These are phyloP conservation scores for Calonectria montana DNA, from an alignment of 2,329 filamentous ascomycete species.

Conservation along the genomic window DNA sequence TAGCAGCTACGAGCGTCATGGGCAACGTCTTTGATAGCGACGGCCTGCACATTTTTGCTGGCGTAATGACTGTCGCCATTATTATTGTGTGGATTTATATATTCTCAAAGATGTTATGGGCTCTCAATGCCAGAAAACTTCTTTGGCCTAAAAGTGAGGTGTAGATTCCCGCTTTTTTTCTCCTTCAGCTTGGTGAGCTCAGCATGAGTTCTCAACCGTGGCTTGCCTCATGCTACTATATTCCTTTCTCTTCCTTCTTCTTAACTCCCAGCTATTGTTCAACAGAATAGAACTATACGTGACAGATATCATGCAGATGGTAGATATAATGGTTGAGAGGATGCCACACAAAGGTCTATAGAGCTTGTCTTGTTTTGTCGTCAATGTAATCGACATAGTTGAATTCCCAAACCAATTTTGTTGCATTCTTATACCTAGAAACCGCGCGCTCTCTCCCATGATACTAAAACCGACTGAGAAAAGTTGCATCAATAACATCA, in stretches of 20 bases:
- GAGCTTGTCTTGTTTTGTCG: too few relatives aligned
- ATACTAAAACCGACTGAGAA: background rate
- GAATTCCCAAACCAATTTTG: background rate
- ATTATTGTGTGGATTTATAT: slow-evolving; percentile 77
- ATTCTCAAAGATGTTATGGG: slow-evolving; percentile 75
- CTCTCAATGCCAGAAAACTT: slow-evolving; percentile 74
- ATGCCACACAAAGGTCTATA: background rate
- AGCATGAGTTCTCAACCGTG: background rate
- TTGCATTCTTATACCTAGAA: background rate
- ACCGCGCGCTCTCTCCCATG: background rate
- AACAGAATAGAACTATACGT: background rate
- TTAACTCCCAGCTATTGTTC: background rate
- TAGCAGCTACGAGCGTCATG: slow-evolving; percentile 80
- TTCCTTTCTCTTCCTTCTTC: background rate
- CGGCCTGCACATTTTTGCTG: slow-evolving; percentile 74
- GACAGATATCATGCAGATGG: background rate
- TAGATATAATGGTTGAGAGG: background rate
- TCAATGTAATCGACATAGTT: background rate
- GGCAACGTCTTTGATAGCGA: slow-evolving; percentile 69
- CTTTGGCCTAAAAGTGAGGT: slow-evolving; percentile 76
- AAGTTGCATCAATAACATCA: background rate
- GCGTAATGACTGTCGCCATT: slow-evolving; percentile 73
- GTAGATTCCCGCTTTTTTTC: background rate
- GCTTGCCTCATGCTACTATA: background rate
- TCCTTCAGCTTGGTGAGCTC: background rate